Percentiles rank a stretch among this genome's conserved stretches.
Evolutionary conservation across 306 rosid species (phyloP).

Genomic region (Psophocarpus tetragonolobus): DNA sequence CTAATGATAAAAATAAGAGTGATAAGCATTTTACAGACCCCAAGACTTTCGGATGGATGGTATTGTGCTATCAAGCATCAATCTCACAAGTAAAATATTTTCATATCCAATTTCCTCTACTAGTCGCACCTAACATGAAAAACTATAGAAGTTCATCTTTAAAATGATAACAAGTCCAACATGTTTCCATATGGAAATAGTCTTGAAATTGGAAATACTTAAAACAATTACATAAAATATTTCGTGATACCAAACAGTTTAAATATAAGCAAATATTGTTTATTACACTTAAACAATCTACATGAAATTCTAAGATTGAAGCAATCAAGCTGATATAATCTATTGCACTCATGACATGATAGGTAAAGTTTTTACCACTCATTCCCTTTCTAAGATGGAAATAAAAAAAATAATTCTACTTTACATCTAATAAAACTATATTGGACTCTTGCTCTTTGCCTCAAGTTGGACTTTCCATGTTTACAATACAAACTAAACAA

Average conservation of each 20-base stretch:
- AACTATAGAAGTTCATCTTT: constrained; percentile 24
- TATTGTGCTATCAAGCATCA: constrained; percentile 71
- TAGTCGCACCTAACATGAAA: constrained; percentile 79
- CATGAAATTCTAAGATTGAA: not conserved
- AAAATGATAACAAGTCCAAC: constrained; percentile 8
- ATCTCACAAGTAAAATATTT: constrained; percentile 79
- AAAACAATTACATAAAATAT: not conserved
- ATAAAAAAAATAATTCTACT: not conserved
- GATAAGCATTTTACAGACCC: constrained; percentile 52
- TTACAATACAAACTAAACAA: not conserved
- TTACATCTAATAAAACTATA: not conserved
- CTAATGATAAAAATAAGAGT: not conserved
- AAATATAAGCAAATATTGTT: too few relatives aligned
- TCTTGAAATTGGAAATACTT: constrained; percentile 7
- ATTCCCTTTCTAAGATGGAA: not conserved
- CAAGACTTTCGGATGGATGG: constrained; percentile 72
- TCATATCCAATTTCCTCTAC: constrained; percentile 98
- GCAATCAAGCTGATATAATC: not conserved
- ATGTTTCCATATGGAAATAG: constrained; percentile 1
- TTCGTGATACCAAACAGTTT: not conserved
- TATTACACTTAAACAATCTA: too few relatives aligned
- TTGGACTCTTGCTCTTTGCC: not conserved
- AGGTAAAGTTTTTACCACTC: not conserved
- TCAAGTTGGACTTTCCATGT: not conserved
- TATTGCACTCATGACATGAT: not conserved